Percentiles rank a stretch among this genome's conserved stretches.
These are phyloP conservation scores for Nigrospora sphaerica DNA, from an alignment of 2,329 filamentous ascomycete species.

Conservation along the genomic window DNA sequence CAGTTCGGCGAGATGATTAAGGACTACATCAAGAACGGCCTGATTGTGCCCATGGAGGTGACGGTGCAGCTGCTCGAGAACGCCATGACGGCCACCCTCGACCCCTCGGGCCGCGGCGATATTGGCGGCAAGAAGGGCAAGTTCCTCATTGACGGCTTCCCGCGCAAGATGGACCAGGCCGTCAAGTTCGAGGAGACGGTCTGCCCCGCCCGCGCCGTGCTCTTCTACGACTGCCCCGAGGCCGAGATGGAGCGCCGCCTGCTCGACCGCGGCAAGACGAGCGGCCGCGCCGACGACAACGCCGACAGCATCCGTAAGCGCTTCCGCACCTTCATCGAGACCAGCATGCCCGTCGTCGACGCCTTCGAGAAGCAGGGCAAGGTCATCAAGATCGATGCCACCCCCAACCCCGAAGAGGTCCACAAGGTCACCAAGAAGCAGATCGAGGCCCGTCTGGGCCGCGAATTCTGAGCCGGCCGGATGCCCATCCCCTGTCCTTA, in stretches of 20 bases:
- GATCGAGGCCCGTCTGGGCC: constrained; percentile 41
- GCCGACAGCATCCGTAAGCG: constrained; percentile 93
- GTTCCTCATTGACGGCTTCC: constrained; percentile 81
- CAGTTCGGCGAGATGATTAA: constrained; percentile 92
- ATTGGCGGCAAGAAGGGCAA: constrained; percentile 46
- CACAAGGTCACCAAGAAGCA: constrained; percentile 45
- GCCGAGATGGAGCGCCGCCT: constrained; percentile 77
- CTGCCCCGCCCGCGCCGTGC: constrained; percentile 73
- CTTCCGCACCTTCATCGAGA: constrained; percentile 89
- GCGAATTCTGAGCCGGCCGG: constrained; percentile 23
- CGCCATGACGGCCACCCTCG: constrained; percentile 71
- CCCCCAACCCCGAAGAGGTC: constrained; percentile 55
- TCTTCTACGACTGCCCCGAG: constrained; percentile 94
- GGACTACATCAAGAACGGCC: constrained; percentile 86
- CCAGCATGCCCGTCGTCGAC: constrained; percentile 94
- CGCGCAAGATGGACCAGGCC: constrained; percentile 95
- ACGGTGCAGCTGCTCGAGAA: constrained; percentile 91
- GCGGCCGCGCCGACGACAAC: constrained; percentile 88
- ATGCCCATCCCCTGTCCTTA: too few species aligned
- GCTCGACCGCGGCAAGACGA: constrained; percentile 86
- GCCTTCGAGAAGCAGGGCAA: constrained; percentile 69
- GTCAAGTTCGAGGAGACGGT: constrained; percentile 87
- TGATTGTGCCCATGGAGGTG: constrained; percentile 98
- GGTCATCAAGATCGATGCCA: constrained; percentile 75
- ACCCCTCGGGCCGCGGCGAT: constrained; percentile 25